A percentile compares a stretch with the other conserved stretches of the same genome.
phyloP scores from a whole-genome alignment of 2,329 filamentous ascomycete genomes.

The Didymella lethalis region DNA sequence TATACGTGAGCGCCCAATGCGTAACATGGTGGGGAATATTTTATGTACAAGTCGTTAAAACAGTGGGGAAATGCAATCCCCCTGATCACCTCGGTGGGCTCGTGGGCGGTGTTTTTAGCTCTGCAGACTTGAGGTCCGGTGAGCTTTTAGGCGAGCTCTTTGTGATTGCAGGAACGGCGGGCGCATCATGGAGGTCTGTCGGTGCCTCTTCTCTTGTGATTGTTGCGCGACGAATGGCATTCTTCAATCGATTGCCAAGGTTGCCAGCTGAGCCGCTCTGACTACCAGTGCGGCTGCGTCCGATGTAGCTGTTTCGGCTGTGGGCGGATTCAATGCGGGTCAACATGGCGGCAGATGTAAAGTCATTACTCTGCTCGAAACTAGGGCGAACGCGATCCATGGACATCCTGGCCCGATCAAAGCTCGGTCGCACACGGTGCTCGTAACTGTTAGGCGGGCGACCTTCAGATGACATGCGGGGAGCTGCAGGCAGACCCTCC shows the following conservation, averaged over 20 bases:
- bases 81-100: constrained; percentile 26
- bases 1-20: constrained; percentile 31
- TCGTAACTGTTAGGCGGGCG: constrained; percentile 25
- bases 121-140: constrained; percentile 10
- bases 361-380: constrained; percentile 88
- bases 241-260: constrained; percentile 34
- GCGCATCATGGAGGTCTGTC: constrained; percentile 25
- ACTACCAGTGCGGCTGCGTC: constrained; percentile 4
- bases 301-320: constrained; percentile 40
- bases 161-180: constrained; percentile 27
- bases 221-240: constrained; percentile 39
- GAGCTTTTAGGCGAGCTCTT: constrained; percentile 14
- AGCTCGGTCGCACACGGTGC: constrained; percentile 73
- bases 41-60: constrained; percentile 43
- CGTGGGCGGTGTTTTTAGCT: constrained; percentile 22
- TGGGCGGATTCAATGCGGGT: constrained; percentile 78
- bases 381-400: constrained; percentile 86
- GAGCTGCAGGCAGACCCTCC: constrained; percentile 41
- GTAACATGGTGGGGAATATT: constrained; percentile 29
- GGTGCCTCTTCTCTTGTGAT: constrained; percentile 41
- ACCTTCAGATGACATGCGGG: constrained; percentile 45
- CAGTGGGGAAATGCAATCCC: constrained; percentile 27
- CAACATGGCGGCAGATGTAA: constrained; percentile 87
- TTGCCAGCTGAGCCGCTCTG: constrained; percentile 22
- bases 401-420: constrained; percentile 83